Base-by-base conservation (phyloP, 352 stramenopile species). In the Hyaloperonospora brassicae region DNA sequence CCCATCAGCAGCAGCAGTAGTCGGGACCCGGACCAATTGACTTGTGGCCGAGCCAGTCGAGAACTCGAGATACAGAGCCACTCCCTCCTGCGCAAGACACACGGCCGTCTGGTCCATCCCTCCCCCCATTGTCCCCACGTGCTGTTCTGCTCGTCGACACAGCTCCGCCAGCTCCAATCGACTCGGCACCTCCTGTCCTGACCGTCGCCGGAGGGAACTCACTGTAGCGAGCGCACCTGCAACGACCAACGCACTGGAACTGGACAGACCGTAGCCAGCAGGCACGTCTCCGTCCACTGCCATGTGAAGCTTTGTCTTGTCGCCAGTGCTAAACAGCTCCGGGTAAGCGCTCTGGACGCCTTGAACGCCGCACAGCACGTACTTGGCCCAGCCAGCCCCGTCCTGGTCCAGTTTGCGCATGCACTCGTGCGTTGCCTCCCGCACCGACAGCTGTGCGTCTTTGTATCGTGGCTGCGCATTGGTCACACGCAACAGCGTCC, bases 41-140 rank as follows among this genome's bases (percentile, higher is more conserved):
- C 53, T 59, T 25, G 2, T 30, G n/a, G 49, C 50, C 17, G 64
- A 57, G 22, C 58, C 40, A 17, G 5, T 60, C 0, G 60, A 50
- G 52, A 95, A 95, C 30, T 74, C 48, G n/a, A 95, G 68, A 54
- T 77, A 57, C 44, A 85, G 56, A 13, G 83, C 83, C 8, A 62
- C 54, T 11, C 82, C 72, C 22, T 43, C 42, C n/a, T 65, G 57
- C 4, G 69, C 73, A 25, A 90, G 61, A 55, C 76, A 87, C 43
- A 66, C 73, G 27, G 84, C 71, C 1, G 83, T 68, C 52, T 95
- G 85, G 57, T 95, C 85, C 85, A 93, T 95, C 17, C 85, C 83
- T 27, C 83, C 85, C 47, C 83, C 76, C 64, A 91, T 79, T 0
- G 78, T 90, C 3, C 81, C 85, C 12, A 93, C 69, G 38, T 72